Conservation (phyloP, 345 rosid genomes). For the Populus ilicifolia region DNA sequence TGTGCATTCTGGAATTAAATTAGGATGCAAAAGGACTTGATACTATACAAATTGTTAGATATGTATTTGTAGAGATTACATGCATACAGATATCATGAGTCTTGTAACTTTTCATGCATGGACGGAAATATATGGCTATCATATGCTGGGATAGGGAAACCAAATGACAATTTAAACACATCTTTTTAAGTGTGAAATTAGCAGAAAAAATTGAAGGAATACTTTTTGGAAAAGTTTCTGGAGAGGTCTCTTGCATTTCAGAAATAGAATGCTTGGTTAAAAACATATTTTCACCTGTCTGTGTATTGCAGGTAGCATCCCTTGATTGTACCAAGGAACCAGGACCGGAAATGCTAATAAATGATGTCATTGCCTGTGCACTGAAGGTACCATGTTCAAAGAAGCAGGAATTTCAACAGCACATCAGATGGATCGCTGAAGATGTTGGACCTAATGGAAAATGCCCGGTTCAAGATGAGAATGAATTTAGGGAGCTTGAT, state of each 20-base stretch:
- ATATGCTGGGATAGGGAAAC: constrained; percentile 1
- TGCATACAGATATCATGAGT: neutral
- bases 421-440: constrained; percentile 26
- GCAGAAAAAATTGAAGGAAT: too few species aligned
- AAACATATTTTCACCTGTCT: neutral
- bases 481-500: constrained; percentile 18
- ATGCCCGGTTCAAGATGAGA: constrained; percentile 40
- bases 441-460: constrained; percentile 29
- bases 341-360: constrained; percentile 24
- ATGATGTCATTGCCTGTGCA: constrained; percentile 35
- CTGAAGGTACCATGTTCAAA: constrained; percentile 34
- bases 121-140: neutral
- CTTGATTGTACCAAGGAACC: constrained; percentile 35
- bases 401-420: constrained; percentile 34
- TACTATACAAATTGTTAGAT: neutral
- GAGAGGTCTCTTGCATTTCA: neutral
- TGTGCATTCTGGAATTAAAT: neutral
- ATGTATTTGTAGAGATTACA: neutral
- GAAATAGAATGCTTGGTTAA: neutral
- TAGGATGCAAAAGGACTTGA: neutral
- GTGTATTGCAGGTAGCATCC: constrained; percentile 36
- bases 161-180: neutral
- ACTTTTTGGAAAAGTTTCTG: neutral
- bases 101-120: neutral
- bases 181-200: neutral